phyloP scores from a whole-genome alignment of 306 rosid genomes.

The Hylodesmum podocarpum region DNA sequence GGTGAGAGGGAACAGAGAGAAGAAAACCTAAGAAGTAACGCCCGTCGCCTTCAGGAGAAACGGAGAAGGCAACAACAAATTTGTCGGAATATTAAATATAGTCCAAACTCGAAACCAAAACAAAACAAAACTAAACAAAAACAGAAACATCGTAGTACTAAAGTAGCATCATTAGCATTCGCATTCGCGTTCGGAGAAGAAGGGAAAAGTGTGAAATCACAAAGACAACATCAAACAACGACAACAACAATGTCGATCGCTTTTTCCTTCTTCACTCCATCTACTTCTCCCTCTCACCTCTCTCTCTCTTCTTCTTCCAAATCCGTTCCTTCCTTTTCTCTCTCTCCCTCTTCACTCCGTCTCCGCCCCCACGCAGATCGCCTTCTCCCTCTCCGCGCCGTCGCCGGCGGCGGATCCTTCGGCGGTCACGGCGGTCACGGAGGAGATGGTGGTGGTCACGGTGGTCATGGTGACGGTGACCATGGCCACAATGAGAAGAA shows the following conservation, averaged over 20 bases:
- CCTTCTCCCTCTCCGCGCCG: constrained; percentile 23
- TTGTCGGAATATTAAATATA: background rate
- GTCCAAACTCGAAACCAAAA: background rate
- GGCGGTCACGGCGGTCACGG: constrained; percentile 36
- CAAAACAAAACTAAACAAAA: too few relatives aligned
- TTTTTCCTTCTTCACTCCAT: constrained; percentile 43
- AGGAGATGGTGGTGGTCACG: background rate
- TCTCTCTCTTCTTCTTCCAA: too few relatives aligned
- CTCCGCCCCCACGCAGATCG: constrained; percentile 26
- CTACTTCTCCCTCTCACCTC: constrained; percentile 1
- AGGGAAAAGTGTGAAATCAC: background rate
- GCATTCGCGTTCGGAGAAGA: background rate
- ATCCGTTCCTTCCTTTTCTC: constrained; percentile 25
- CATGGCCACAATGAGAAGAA: constrained; percentile 39
- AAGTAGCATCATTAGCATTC: too few relatives aligned
- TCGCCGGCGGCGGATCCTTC: constrained; percentile 13
- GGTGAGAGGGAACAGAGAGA: background rate
- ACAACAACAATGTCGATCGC: constrained; percentile 78
- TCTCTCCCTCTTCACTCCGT: constrained; percentile 27
- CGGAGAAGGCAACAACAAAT: background rate
- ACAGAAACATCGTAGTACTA: too few relatives aligned
- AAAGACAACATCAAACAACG: too few relatives aligned
- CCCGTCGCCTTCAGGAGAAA: background rate
- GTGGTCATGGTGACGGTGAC: constrained; percentile 27
- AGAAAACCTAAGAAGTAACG: constrained; percentile 14